These are phyloP conservation scores for Aegilops umbellulata DNA, from an alignment of 176 grass and related monocot genomes.

Conservation along the genomic window DNA sequence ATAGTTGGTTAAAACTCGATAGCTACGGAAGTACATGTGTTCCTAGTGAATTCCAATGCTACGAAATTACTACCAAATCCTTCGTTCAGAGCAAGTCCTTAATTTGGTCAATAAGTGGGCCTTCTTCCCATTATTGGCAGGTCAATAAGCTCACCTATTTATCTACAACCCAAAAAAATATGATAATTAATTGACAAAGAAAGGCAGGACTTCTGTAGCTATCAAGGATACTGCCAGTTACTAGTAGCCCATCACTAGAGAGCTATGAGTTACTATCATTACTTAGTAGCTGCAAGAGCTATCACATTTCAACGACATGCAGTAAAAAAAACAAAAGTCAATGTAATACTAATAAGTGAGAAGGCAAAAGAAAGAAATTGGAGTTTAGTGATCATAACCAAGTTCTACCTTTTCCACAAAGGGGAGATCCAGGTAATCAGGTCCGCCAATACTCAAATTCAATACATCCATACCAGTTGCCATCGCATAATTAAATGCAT, in stretches of 20 bases:
- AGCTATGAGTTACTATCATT: background rate
- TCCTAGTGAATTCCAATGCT: background rate
- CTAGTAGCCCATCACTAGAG: background rate
- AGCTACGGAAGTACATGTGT: background rate
- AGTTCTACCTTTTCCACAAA: conserved; percentile 90
- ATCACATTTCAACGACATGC: background rate
- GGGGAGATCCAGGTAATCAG: conserved; percentile 96
- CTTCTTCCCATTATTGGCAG: background rate
- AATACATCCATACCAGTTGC: conserved; percentile 95
- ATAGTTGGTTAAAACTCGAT: background rate
- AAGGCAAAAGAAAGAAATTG: background rate
- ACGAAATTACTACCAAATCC: background rate
- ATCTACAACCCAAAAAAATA: conserved; percentile 1
- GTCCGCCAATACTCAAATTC: conserved; percentile 96
- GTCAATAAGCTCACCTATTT: conserved; percentile 7
- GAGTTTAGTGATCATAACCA: conserved; percentile 9
- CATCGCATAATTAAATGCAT: conserved; percentile 99
- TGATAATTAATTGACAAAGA: background rate
- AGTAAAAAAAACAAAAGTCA: background rate
- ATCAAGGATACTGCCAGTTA: background rate
- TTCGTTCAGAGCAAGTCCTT: background rate
- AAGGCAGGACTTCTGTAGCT: background rate
- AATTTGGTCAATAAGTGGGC: background rate
- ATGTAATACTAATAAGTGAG: background rate
- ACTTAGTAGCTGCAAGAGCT: background rate